These are phyloP conservation scores for Avena sativa DNA, from an alignment of 176 grass and related monocot genomes.

Conservation along the genomic window DNA sequence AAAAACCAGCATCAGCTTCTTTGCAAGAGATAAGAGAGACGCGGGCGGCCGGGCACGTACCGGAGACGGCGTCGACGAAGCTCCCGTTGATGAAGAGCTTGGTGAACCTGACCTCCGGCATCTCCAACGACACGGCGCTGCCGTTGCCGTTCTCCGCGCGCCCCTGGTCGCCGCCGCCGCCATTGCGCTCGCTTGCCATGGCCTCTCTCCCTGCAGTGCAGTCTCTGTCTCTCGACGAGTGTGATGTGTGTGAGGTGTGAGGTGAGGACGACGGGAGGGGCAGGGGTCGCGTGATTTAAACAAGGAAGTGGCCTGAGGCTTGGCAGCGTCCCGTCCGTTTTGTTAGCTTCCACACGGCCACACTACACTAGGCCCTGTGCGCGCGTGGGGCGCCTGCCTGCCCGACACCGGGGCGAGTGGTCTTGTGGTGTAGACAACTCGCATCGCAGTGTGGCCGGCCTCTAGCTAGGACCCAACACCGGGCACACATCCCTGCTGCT, in stretches of 20 bases:
- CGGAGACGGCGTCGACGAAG: conserved; percentile 67
- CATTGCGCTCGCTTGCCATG: conserved; percentile 42
- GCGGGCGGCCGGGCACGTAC: background rate
- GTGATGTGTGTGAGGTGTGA: background rate
- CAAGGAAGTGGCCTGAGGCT: background rate
- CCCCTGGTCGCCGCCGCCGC: too few species aligned
- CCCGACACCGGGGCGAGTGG: too few species aligned
- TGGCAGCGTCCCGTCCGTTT: background rate
- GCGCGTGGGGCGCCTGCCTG: too few species aligned
- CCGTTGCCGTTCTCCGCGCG: background rate
- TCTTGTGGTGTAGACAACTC: too few species aligned
- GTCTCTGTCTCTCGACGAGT: background rate
- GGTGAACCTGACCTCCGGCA: conserved; percentile 64
- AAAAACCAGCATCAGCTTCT: too few species aligned
- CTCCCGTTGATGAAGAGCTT: conserved; percentile 70
- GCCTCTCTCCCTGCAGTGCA: background rate
- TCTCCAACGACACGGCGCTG: background rate
- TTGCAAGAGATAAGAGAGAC: background rate
- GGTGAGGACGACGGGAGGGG: too few species aligned
- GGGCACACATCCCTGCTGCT: background rate
- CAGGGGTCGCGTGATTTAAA: background rate
- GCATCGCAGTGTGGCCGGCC: too few species aligned
- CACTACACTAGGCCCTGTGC: too few species aligned
- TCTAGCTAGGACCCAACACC: background rate
- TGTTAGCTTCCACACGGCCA: background rate